phyloP scores from a whole-genome alignment of 495 filamentous ascomycete genomes.

The Lasiosphaeria hispida region DNA sequence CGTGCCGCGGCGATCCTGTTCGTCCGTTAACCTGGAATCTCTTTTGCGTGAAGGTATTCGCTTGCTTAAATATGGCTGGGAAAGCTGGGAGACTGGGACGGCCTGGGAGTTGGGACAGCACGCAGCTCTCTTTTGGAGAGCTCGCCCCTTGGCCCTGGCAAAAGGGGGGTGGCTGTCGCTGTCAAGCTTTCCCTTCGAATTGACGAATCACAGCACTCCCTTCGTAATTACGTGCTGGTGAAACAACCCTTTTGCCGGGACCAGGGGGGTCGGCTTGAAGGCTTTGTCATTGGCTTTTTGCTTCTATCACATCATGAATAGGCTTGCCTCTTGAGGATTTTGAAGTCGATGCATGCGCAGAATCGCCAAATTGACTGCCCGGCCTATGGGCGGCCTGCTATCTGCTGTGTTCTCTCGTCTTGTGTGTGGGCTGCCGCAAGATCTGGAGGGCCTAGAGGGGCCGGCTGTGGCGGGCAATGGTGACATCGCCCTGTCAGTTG shows the following conservation, averaged over 20 bases:
- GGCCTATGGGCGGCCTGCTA: no score
- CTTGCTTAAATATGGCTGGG: conserved; percentile 9
- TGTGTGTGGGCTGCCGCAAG: no score
- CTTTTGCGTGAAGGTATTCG: conserved; percentile 1
- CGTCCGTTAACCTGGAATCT: conserved; percentile 4
- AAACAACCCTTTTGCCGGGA: conserved; percentile 6
- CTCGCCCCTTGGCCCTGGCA: no score
- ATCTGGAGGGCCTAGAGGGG: background rate
- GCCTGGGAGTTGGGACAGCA: no score
- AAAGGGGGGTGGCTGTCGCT: conserved; percentile 12
- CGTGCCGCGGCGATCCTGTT: conserved; percentile 5
- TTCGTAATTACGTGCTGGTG: conserved; percentile 8
- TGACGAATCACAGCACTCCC: conserved; percentile 11
- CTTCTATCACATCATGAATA: background rate
- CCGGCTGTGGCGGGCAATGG: background rate
- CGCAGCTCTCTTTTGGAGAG: no score
- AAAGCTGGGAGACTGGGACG: background rate
- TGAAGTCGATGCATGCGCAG: no score
- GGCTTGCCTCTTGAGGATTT: no score
- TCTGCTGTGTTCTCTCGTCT: no score
- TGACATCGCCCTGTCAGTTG: background rate
- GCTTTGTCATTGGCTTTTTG: background rate
- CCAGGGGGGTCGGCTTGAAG: background rate
- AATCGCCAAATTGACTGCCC: no score
- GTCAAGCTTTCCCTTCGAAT: conserved; percentile 6